Percentiles rank a stretch among this genome's conserved stretches.
Conservation (phyloP, 768 basidiomycete genomes). For the Wakefieldia striispora region DNA sequence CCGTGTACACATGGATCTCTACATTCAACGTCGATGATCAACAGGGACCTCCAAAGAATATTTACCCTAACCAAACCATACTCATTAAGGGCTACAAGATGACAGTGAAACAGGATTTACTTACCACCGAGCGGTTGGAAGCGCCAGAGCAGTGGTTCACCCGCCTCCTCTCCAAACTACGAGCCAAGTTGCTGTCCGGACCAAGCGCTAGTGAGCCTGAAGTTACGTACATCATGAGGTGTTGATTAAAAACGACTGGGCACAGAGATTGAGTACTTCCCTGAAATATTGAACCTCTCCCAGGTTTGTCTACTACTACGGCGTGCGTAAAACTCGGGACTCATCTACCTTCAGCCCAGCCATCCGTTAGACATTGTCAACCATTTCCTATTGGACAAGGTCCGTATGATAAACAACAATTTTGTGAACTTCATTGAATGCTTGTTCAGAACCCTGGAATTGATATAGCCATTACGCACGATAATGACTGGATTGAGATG, state of each 20-base stretch:
- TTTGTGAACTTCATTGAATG: not conserved
- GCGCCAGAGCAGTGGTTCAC: no score
- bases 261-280: not conserved
- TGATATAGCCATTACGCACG: slow-evolving; percentile 9
- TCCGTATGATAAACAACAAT: not conserved
- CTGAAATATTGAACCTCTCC: not conserved
- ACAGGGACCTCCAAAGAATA: no score
- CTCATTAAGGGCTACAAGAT: slow-evolving; percentile 20
- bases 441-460: not conserved
- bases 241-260: no score
- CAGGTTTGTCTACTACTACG: not conserved
- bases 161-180: no score
- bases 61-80: slow-evolving; percentile 11
- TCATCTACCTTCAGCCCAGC: not conserved
- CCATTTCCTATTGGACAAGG: slow-evolving; percentile 1
- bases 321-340: not conserved
- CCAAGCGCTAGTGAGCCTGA: no score
- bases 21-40: not conserved
- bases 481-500: slow-evolving; percentile 3
- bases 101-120: no score
- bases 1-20: not conserved
- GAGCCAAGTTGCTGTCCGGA: no score
- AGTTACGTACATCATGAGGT: no score
- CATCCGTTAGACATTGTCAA: slow-evolving; percentile 10
- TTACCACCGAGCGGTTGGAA: no score